These are phyloP conservation scores for Gracilaria caudata DNA, from an alignment of 23 red algal species.

Conservation along the genomic window DNA sequence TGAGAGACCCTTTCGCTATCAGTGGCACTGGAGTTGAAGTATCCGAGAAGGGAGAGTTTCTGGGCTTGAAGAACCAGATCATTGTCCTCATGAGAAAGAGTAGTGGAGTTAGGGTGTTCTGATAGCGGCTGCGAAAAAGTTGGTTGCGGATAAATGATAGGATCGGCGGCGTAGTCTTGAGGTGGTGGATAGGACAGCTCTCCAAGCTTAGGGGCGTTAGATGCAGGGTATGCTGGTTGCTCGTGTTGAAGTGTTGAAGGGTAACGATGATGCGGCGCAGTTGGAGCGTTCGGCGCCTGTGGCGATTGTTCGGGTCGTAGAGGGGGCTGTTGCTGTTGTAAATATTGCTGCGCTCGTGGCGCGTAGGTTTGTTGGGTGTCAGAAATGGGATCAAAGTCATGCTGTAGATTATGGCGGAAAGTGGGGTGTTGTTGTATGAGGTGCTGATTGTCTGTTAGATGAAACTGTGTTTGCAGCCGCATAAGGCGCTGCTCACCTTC, in stretches of 20 bases:
- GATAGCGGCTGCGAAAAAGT: background rate
- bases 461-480: constrained; percentile 17
- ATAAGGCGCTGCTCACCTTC: constrained; percentile 12
- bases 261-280: background rate
- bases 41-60: constrained; percentile 2
- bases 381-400: background rate
- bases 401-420: background rate
- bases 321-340: constrained; percentile 24
- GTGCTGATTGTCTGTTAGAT: constrained; percentile 19
- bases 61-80: background rate
- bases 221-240: background rate
- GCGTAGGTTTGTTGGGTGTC: constrained; percentile 2
- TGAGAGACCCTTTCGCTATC: background rate
- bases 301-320: background rate
- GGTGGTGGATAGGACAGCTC: constrained; percentile 11
- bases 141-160: constrained; percentile 23
- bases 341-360: constrained; percentile 21
- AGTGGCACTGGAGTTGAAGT: constrained; percentile 20
- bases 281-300: background rate
- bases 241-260: constrained; percentile 1
- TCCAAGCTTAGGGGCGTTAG: background rate
- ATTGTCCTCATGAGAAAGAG: background rate
- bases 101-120: constrained; percentile 4
- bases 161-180: constrained; percentile 4
- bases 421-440: constrained; percentile 12